These are phyloP conservation scores for Rhazya stricta DNA, from an alignment of 257 asterid species.

Conservation along the genomic window DNA sequence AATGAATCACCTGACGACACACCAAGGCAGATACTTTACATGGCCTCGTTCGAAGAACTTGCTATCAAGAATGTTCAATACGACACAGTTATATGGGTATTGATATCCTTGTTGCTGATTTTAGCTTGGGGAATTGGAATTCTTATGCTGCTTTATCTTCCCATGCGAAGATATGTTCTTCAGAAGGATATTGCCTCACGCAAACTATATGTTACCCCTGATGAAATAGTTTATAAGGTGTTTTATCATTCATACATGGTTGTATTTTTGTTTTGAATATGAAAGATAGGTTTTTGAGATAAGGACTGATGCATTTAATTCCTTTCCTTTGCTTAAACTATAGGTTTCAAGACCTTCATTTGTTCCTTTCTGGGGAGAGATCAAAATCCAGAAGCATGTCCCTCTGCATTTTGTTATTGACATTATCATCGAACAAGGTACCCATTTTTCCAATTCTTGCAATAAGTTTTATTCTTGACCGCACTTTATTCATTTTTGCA, in stretches of 20 bases:
- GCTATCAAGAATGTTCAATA: slow-evolving; percentile 44
- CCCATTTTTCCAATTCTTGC: neutral
- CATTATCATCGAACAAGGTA: slow-evolving; percentile 71
- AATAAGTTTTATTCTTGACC: neutral
- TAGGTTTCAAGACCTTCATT: slow-evolving; percentile 72
- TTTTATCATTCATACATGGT: slow-evolving; percentile 3
- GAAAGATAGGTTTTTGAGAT: slow-evolving; percentile 3
- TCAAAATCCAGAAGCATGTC: slow-evolving; percentile 50
- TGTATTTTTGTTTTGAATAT: slow-evolving; percentile 2
- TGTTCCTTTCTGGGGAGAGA: slow-evolving; percentile 56
- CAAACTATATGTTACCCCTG: slow-evolving; percentile 51
- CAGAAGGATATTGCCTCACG: slow-evolving; percentile 58
- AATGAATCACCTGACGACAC: slow-evolving; percentile 41
- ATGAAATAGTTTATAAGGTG: slow-evolving; percentile 61
- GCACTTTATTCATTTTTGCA: slow-evolving; percentile 1
- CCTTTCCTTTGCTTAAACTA: slow-evolving; percentile 10
- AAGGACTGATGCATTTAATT: slow-evolving; percentile 10
- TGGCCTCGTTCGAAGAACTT: slow-evolving; percentile 62
- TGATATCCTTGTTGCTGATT: slow-evolving; percentile 58
- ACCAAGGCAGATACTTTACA: slow-evolving; percentile 32
- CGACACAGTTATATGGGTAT: slow-evolving; percentile 61
- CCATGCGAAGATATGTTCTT: slow-evolving; percentile 61
- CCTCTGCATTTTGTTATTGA: slow-evolving; percentile 57
- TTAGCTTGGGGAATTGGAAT: slow-evolving; percentile 79
- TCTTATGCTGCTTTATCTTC: slow-evolving; percentile 61